Evolutionary conservation across 2,329 filamentous ascomycete species (phyloP), one percentile per base, ranked within the genome.

Genomic region (Chaetomium olivaceum): DNA sequence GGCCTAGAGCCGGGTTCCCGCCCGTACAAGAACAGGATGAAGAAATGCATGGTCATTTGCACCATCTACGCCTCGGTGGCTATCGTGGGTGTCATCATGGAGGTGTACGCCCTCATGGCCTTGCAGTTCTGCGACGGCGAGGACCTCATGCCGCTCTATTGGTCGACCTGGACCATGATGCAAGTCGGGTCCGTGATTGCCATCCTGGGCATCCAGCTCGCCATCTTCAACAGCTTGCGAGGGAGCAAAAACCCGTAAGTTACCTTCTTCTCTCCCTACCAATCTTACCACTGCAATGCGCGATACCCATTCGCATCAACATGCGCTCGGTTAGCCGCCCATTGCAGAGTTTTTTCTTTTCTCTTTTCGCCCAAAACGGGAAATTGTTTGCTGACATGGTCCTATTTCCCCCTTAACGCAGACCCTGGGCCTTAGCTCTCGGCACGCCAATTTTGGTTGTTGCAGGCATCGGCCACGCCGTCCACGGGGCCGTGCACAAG

Each of bases 51-150:
- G 48, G 72, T 74, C 9, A 75, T 82, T 67, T 81, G 79, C 63
- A 68, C 80, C 12, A 71, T 73, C 6, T 83, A 83, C 68, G 81
- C 85, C 23, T 46, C 76, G 4, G 61, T 82, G 0, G 80, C 83
- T 0, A 77, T 81, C 4, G 74, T 75, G 36, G 75, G 81, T 14
- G 77, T 85, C 31, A 75, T 86, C 61, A 79, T 87, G 75, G 85
- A 88, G 72, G 82, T 82, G 16, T 87, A 82, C 64, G 76, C 78
- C 12, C 79, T 86, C 21, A 71, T 86, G 63, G 82, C 82, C 0
- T 74, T 86, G 4, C 83, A 87, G 69, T 88, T 85, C 69, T 88
- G 85, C 68, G 83, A 85, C 46, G 85, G 84, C 11, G 85, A 88
- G 70, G 82, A 87, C 69, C 79, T 87, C 63, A 86, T 87, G 76